Conservation (phyloP, 192 early-diverging fungal genomes). For the Entomortierella lignicola region DNA sequence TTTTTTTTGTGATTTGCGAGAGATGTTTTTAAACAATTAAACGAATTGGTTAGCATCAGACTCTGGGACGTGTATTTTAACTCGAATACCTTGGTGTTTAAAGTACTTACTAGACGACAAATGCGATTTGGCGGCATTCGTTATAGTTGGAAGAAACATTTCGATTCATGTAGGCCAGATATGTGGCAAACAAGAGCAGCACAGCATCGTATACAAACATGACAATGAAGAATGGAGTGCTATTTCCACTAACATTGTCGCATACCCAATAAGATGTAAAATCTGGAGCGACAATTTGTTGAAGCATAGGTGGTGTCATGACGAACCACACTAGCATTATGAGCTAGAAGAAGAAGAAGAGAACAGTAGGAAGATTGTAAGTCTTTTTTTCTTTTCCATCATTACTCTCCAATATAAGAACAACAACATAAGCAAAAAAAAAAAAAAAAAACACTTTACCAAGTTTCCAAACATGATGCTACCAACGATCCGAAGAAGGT, state of each 20-base stretch:
- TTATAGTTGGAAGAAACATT: conserved; percentile 59
- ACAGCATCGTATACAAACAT: conserved; percentile 57
- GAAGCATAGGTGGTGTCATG: conserved; percentile 19
- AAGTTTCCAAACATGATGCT: conserved; percentile 47
- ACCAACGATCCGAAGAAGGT: conserved; percentile 45
- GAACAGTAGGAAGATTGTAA: no score
- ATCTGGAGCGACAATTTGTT: conserved; percentile 21
- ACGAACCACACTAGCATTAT: conserved; percentile 41
- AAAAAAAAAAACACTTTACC: conserved; percentile 18
- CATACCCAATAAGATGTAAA: conserved; percentile 38
- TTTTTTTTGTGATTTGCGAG: no score
- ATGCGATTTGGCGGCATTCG: conserved; percentile 59
- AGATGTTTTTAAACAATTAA: no score
- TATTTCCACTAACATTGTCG: conserved; percentile 3
- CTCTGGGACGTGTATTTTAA: no score
- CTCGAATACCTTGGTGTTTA: background rate
- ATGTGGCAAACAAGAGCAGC: conserved; percentile 29
- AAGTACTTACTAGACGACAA: conserved; percentile 60
- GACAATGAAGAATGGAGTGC: conserved; percentile 27
- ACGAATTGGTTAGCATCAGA: no score
- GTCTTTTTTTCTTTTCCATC: no score
- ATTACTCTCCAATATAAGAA: no score
- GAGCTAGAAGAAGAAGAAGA: conserved; percentile 28
- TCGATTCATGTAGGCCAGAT: conserved; percentile 53
- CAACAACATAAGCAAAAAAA: no score